Conservation (phyloP, 306 rosid species). For the Sicyos baderoa region DNA sequence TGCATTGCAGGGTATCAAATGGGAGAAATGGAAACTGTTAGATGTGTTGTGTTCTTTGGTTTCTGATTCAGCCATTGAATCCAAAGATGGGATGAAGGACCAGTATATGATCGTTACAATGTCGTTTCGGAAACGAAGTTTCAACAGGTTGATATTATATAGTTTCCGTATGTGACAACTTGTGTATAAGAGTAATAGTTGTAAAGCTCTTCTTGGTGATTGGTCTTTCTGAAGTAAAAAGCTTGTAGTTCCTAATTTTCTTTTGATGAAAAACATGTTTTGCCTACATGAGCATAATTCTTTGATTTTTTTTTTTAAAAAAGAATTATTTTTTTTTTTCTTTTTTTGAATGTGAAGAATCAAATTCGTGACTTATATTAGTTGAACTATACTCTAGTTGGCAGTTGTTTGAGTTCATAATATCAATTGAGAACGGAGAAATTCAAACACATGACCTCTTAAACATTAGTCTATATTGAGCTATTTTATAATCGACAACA, state of each 20-base stretch:
- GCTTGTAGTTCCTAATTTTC: neutral
- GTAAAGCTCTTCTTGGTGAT: neutral
- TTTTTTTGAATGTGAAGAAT: too few species aligned
- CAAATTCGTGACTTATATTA: too few species aligned
- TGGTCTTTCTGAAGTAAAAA: neutral
- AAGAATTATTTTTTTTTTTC: too few species aligned
- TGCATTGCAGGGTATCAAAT: neutral
- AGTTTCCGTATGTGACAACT: neutral
- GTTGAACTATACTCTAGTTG: too few species aligned
- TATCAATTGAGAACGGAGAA: too few species aligned
- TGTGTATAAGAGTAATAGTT: neutral
- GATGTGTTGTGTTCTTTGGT: neutral
- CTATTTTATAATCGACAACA: too few species aligned
- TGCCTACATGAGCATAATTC: too few species aligned
- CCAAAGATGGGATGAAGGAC: neutral
- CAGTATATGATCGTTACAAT: neutral
- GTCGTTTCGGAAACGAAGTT: neutral
- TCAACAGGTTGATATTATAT: neutral
- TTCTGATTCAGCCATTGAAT: conserved; percentile 3
- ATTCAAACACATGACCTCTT: too few species aligned
- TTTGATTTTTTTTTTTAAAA: too few species aligned
- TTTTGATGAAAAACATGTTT: neutral
- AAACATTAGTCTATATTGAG: too few species aligned
- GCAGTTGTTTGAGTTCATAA: too few species aligned
- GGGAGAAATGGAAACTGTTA: neutral